Evolutionary conservation across 1,284 basidiomycete genomes (phyloP).

Genomic region (Malassezia furfur): DNA sequence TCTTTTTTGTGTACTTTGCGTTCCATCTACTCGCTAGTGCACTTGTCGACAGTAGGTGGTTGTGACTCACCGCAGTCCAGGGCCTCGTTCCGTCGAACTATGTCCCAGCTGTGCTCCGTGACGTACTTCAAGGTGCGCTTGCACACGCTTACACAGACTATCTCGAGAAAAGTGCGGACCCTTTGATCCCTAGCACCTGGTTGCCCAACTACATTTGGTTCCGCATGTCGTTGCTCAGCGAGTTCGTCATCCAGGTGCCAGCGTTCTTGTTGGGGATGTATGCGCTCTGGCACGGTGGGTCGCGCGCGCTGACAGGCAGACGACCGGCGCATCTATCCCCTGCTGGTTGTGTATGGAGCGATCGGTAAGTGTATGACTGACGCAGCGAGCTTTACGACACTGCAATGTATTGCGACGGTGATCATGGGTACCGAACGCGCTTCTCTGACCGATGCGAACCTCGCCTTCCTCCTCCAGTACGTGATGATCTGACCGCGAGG

Average conservation of each 20-base stretch:
- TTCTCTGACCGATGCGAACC: conserved; percentile 9
- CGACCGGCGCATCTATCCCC: conserved; percentile 16
- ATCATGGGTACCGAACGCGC: conserved; percentile 14
- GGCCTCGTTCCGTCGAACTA: conserved; percentile 12
- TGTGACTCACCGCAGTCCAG: conserved; percentile 9
- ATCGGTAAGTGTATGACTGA: conserved; percentile 4
- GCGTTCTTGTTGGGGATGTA: conserved; percentile 15
- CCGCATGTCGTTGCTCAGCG: conserved; percentile 16
- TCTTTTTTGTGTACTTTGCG: conserved; percentile 18
- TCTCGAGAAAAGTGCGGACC: conserved; percentile 14
- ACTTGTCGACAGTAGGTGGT: conserved; percentile 18
- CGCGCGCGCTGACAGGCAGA: conserved; percentile 2
- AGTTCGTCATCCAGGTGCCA: conserved; percentile 20
- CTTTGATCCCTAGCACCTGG: conserved; percentile 15
- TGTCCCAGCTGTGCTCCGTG: conserved; percentile 10
- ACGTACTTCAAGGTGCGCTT: conserved; percentile 10
- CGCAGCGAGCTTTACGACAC: conserved; percentile 15
- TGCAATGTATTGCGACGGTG: conserved; percentile 19
- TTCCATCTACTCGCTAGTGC: conserved; percentile 15
- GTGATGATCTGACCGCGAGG: conserved; percentile 5
- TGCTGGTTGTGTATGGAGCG: conserved; percentile 15
- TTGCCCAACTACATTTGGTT: conserved; percentile 18
- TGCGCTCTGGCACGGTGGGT: conserved; percentile 13
- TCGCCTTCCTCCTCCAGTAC: conserved; percentile 16
- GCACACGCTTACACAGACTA: conserved; percentile 9